Evolutionary conservation across 495 filamentous ascomycete species (phyloP), one percentile per base, ranked within the genome.

Genomic region (Astrothelium macrocarpum): DNA sequence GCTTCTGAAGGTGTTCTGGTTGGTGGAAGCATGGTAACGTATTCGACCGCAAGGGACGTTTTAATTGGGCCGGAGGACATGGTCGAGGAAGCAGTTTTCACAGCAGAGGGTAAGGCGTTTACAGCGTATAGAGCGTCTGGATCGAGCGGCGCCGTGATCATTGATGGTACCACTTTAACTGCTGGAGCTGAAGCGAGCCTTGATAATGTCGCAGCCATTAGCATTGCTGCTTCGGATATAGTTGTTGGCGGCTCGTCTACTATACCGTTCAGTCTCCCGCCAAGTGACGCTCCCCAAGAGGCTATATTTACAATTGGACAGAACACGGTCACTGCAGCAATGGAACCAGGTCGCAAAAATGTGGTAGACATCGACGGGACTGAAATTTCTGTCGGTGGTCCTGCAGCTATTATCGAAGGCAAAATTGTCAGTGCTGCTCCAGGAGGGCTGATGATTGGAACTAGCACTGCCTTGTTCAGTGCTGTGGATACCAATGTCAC

Each of bases 361-460:
- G 36, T 39, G 36, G 36, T 39, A 16, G 36, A 39, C 16, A 39
- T 39, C 36, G 36, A 39, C 36, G 36, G 36, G 36, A 39, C 36
- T 5, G 16, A 7, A 7, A 39, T 39, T 16, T 39, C 36, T 39
- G 16, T 39, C 7, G 49, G 49, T 28, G 59, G 59, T 9, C 20
- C 23, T n/a, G 5, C 31, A 31, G 31, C 31, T 34, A 60, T 26
- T 7, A 31, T 60, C 26, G 23, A 28, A 3, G 59, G 59, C 4
- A 11, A 20, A 20, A 20, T 34, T 11, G 23, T 60, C 59, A 20
- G 20, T 31, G 23, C 59, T 29, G 26, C 10, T 7, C 49, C 49
- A 5, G 31, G 10, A 28, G 59, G 45, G 9, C 26, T 67, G 5
- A 45, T 67, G 1, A 45, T 67, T 18, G 49, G 61, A 29, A 62